Evolutionary conservation across 2,329 filamentous ascomycete species (phyloP).

Genomic region (Trichoderma arundinaceum): DNA sequence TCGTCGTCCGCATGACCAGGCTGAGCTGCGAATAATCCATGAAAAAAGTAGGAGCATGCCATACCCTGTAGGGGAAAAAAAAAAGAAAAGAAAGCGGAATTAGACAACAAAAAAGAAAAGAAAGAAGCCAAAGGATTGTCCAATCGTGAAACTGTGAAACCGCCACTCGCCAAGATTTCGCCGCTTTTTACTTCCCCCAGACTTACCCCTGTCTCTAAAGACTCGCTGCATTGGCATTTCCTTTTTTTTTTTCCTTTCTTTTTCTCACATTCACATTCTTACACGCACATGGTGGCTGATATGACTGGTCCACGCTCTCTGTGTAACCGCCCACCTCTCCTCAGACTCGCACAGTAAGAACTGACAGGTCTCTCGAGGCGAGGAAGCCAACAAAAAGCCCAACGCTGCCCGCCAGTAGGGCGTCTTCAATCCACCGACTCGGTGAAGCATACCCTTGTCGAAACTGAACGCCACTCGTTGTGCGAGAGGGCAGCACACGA

Average conservation of each 20-base stretch:
- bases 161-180: conserved; percentile 24
- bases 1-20: no score
- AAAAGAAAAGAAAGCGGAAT: not conserved
- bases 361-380: conserved; percentile 23
- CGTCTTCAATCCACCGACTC: conserved; percentile 26
- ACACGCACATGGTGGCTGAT: not conserved
- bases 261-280: not conserved
- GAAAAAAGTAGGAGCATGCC: no score
- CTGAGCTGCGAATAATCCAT: no score
- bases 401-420: conserved; percentile 7
- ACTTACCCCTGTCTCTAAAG: no score
- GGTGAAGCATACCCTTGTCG: conserved; percentile 25
- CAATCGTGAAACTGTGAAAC: conserved; percentile 11
- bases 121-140: not conserved
- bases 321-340: not conserved
- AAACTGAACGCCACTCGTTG: not conserved
- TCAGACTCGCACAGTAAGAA: not conserved
- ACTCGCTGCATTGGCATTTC: no score
- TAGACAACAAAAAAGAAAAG: not conserved
- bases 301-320: not conserved
- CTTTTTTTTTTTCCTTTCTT: no score
- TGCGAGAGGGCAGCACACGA: not conserved
- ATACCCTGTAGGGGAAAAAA: no score
- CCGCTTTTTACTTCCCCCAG: not conserved
- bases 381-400: conserved; percentile 6